These are phyloP conservation scores for Misopates orontium DNA, from an alignment of 257 asterid species.

Conservation along the genomic window DNA sequence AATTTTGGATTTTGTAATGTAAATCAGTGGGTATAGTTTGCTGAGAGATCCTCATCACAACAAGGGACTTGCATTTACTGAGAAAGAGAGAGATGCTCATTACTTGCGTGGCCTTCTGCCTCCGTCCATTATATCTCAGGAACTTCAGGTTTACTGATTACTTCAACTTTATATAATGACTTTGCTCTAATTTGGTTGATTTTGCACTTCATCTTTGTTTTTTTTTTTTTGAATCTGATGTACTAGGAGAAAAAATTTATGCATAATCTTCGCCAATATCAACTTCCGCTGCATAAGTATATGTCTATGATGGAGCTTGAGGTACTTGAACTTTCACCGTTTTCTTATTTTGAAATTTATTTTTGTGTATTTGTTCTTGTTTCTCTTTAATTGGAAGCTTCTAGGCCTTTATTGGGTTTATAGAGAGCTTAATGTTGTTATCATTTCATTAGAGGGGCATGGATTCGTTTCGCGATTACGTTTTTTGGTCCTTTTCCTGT, in stretches of 20 bases:
- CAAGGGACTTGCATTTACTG: conserved; percentile 86
- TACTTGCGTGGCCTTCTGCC: conserved; percentile 85
- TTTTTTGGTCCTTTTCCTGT: neutral
- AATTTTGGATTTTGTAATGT: neutral
- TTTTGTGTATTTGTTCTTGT: too few species aligned
- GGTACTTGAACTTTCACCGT: conserved; percentile 36
- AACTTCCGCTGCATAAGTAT: conserved; percentile 78
- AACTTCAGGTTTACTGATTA: conserved; percentile 59
- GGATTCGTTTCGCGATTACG: neutral
- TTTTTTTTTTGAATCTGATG: conserved; percentile 1
- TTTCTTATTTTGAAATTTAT: too few species aligned
- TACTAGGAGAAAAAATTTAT: conserved; percentile 74
- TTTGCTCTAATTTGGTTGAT: neutral
- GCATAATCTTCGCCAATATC: conserved; percentile 61
- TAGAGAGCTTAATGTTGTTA: neutral
- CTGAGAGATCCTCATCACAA: conserved; percentile 83
- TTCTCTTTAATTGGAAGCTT: too few species aligned
- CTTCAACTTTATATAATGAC: neutral
- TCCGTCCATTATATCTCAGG: conserved; percentile 52
- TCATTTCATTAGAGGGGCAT: neutral
- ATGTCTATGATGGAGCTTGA: conserved; percentile 80
- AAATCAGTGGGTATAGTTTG: conserved; percentile 61
- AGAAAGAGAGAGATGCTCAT: conserved; percentile 78
- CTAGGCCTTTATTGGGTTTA: neutral
- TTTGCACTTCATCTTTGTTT: neutral